phyloP scores from a whole-genome alignment of 2,329 filamentous ascomycete genomes.

The Xylaria digitata region DNA sequence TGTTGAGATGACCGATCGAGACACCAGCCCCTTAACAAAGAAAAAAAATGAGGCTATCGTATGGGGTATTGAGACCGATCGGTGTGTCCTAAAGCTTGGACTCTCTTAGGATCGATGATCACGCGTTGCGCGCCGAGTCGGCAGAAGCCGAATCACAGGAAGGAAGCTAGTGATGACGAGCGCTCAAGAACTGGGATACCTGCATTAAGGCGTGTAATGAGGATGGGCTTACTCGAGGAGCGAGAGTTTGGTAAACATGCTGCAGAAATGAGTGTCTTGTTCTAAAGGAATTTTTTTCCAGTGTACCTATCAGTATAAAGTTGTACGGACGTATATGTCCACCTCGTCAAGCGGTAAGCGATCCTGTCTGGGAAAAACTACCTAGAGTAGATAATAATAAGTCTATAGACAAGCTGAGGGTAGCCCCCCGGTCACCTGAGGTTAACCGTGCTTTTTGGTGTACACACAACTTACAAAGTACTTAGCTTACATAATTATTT shows the following conservation, averaged over 20 bases:
- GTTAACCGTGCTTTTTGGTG: too few species aligned
- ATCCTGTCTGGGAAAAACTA: background rate
- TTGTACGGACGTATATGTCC: background rate
- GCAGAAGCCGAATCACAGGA: constrained; percentile 6
- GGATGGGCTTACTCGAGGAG: background rate
- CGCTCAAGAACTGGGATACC: background rate
- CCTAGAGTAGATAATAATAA: too few species aligned
- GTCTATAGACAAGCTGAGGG: too few species aligned
- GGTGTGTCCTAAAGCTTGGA: background rate
- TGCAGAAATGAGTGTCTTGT: background rate
- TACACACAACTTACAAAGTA: too few species aligned
- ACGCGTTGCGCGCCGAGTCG: background rate
- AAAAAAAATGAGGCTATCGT: too few species aligned
- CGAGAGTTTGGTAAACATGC: background rate
- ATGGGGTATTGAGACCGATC: too few species aligned
- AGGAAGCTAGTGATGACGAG: background rate
- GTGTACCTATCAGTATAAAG: background rate
- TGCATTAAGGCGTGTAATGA: background rate
- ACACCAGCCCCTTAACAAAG: too few species aligned
- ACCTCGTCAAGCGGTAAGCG: too few species aligned
- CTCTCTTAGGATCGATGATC: background rate
- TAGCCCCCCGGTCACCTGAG: too few species aligned
- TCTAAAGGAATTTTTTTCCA: background rate
- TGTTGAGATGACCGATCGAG: too few species aligned
- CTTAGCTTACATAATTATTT: too few species aligned